These are phyloP conservation scores for Aureobasidium sp. DNA, from an alignment of 2,329 filamentous ascomycete genomes.

Conservation along the genomic window DNA sequence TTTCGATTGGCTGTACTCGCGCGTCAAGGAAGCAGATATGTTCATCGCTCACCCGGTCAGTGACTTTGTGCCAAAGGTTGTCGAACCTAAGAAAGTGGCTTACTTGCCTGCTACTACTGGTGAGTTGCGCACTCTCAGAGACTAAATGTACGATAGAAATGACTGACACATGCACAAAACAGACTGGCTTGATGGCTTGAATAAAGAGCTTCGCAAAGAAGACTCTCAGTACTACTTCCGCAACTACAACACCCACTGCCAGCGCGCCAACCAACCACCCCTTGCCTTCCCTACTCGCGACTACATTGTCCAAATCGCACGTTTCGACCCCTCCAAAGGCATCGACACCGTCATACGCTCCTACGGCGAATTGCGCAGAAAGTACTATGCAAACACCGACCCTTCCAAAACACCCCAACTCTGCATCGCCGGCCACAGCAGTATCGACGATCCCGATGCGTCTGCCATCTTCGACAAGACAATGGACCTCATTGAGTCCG, in stretches of 20 bases:
- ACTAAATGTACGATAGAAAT: not conserved
- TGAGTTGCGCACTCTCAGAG: not conserved
- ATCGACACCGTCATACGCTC: constrained; percentile 68
- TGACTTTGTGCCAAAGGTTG: constrained; percentile 61
- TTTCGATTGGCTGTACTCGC: constrained; percentile 67
- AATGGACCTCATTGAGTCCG: constrained; percentile 54
- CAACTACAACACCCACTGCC: constrained; percentile 57
- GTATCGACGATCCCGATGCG: constrained; percentile 72
- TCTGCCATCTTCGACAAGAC: constrained; percentile 63
- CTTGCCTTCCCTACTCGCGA: constrained; percentile 52
- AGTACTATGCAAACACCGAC: constrained; percentile 42
- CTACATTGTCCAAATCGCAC: constrained; percentile 73
- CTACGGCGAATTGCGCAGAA: constrained; percentile 61
- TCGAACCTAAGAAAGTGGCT: constrained; percentile 57
- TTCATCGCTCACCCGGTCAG: constrained; percentile 78
- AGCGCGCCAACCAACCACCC: constrained; percentile 50
- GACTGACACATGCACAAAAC: not conserved
- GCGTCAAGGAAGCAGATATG: constrained; percentile 61
- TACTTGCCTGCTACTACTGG: constrained; percentile 68
- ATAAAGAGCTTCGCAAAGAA: constrained; percentile 64
- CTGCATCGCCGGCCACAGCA: constrained; percentile 69
- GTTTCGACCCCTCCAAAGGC: constrained; percentile 77
- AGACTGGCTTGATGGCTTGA: constrained; percentile 76
- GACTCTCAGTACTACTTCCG: constrained; percentile 66
- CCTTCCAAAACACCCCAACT: constrained; percentile 56